Base-by-base conservation (phyloP, 148 eudicot genomes). In the Drosera capensis region DNA sequence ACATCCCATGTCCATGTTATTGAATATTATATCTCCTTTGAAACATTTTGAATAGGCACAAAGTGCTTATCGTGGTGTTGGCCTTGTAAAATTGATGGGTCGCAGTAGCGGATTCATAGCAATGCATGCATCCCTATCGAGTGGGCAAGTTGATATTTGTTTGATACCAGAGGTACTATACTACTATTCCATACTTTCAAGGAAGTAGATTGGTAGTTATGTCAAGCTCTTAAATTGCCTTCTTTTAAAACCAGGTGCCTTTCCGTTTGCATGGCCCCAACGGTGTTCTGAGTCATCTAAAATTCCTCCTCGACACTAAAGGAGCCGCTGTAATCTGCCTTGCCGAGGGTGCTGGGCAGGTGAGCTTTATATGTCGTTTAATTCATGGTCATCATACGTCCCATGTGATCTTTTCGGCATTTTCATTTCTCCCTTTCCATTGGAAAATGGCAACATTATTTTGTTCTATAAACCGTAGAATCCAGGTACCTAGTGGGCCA, bases 271-370 rank as follows among this genome's bases (percentile, higher is more conserved):
- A 78, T 59, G 99, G 99, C 41, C 93, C 93, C 20, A 85, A 90
- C 69, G 99, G 99, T 48, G 79, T 90, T 54, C 55, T 90, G 65
- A 62, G 72, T 31, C 99, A 90, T 79, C 74, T 90, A 31, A 64
- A 74, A 54, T 78, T 84, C 64, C 67, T 90, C 20, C 81, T 90
- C 45, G 80, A 80, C 49, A 78, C 77, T 24, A 84, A 90, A 70
- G 95, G 99, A 63, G 80, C 99, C 31, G 99, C 99, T 51, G 99
- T 90, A 4, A 58, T 90, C 51, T 90, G 99, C 74, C 71, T 84
- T 37, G 99, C 99, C 30, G 99, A 90, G 67, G 99, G 99, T 29
- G 99, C 95, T 69, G 99, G 87, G 28, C 95, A 78, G 93, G 99
- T 84, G 37, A 65, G 82, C 51, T 36, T 45, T 19, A 21, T 45